phyloP scores from a whole-genome alignment of 805 yeast genomes.

The Candida caryicola region DNA sequence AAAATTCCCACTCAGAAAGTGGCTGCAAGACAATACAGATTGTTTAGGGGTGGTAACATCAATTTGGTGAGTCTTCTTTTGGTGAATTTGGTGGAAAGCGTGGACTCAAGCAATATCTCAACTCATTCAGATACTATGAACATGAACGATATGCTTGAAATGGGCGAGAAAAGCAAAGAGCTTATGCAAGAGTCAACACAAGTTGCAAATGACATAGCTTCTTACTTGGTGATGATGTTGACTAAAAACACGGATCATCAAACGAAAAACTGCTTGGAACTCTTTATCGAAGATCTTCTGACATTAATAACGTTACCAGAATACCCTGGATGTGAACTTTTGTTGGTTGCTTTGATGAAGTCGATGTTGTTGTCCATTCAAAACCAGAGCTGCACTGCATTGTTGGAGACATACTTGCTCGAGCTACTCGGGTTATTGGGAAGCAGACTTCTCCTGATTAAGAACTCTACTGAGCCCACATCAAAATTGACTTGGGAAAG shows the following conservation, averaged over 20 bases:
- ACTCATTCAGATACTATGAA: not conserved
- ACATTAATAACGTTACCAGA: conserved; percentile 51
- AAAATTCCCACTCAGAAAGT: conserved; percentile 46
- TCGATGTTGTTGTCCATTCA: conserved; percentile 40
- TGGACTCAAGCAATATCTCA: conserved; percentile 16
- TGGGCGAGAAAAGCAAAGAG: not conserved
- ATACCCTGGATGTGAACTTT: conserved; percentile 57
- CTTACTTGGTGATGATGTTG: conserved; percentile 17
- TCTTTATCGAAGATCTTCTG: conserved; percentile 56
- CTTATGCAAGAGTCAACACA: conserved; percentile 12
- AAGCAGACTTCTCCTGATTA: conserved; percentile 42
- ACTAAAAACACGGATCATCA: conserved; percentile 24
- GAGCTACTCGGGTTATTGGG: conserved; percentile 66
- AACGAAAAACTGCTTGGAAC: conserved; percentile 44
- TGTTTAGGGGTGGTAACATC: conserved; percentile 45
- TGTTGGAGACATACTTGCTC: conserved; percentile 49
- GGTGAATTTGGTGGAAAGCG: conserved; percentile 39
- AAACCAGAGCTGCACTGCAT: conserved; percentile 36
- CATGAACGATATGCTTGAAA: not conserved
- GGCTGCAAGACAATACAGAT: conserved; percentile 40
- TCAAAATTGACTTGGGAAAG: conserved; percentile 7
- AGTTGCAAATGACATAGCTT: conserved; percentile 27
- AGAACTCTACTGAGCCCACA: conserved; percentile 11
- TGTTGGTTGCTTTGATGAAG: conserved; percentile 46
- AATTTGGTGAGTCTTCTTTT: conserved; percentile 49